Evolutionary conservation across 2,329 filamentous ascomycete genomes (phyloP).

Genomic region (Leptoxyphium fumago): DNA sequence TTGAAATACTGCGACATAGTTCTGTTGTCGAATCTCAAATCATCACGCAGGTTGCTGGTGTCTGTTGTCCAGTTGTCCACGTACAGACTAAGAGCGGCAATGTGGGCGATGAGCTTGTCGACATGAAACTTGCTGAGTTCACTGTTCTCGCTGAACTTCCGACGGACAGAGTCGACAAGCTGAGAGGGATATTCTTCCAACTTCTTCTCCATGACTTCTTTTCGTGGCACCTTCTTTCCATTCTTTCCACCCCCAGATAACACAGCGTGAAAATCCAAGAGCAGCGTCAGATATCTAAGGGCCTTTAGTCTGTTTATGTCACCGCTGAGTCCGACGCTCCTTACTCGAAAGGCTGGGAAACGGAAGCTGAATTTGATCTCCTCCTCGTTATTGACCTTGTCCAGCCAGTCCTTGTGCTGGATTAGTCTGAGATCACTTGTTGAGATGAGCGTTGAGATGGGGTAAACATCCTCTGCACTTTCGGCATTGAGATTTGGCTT

Average conservation of each 20-base stretch:
- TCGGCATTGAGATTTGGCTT: constrained; percentile 51
- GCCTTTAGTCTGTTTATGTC: constrained; percentile 33
- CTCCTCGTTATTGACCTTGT: constrained; percentile 45
- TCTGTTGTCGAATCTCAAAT: constrained; percentile 57
- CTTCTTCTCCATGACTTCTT: constrained; percentile 45
- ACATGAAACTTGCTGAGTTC: constrained; percentile 56
- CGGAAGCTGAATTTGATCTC: constrained; percentile 43
- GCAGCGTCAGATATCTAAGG: constrained; percentile 32
- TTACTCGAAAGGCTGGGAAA: constrained; percentile 51
- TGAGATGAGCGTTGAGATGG: constrained; percentile 51
- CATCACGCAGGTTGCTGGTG: constrained; percentile 52
- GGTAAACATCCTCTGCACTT: constrained; percentile 59
- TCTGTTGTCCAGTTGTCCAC: constrained; percentile 62
- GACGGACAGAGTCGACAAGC: constrained; percentile 51
- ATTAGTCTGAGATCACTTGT: constrained; percentile 51
- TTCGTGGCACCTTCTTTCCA: constrained; percentile 39
- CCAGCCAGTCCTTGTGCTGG: constrained; percentile 60
- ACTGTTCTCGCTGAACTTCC: constrained; percentile 49
- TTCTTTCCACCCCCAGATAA: constrained; percentile 18
- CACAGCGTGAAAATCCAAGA: constrained; percentile 33
- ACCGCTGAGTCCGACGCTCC: constrained; percentile 40
- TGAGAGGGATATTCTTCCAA: constrained; percentile 38
- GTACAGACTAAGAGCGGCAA: constrained; percentile 55
- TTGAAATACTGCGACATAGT: constrained; percentile 55
- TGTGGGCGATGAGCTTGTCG: constrained; percentile 59